Conservation (phyloP, 495 filamentous ascomycete genomes). For the Aspergillus sclerotioniger region DNA sequence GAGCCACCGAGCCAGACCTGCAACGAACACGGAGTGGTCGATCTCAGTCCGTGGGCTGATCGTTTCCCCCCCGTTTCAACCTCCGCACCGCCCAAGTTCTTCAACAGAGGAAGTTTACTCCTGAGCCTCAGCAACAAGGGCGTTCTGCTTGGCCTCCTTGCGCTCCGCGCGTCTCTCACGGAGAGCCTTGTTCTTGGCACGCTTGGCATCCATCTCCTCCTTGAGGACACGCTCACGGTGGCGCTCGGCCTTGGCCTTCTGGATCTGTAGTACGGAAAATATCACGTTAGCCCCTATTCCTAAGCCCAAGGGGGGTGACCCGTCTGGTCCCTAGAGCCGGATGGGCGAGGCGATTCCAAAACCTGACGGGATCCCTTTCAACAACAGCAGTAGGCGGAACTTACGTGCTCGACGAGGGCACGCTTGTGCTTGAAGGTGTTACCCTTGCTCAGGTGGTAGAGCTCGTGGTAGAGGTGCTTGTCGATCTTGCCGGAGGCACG, state of each 20-base stretch:
- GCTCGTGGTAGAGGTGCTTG: conserved; percentile 99
- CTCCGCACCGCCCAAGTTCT: conserved; percentile 44
- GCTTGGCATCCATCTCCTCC: conserved; percentile 99
- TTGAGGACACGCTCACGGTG: conserved; percentile 87
- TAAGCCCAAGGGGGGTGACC: background rate
- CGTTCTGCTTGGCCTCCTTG: conserved; percentile 82
- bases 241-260: conserved; percentile 99
- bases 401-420: conserved; percentile 97
- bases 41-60: conserved; percentile 23
- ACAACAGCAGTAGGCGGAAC: conserved; percentile 38
- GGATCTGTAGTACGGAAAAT: conserved; percentile 65
- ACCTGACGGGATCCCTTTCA: background rate
- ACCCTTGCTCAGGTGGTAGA: conserved; percentile 99
- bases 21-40: conserved; percentile 23
- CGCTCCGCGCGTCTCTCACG: conserved; percentile 94
- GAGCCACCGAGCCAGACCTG: conserved; percentile 21
- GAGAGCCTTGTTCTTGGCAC: conserved; percentile 98
- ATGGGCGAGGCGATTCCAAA: background rate
- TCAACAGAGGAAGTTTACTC: conserved; percentile 53
- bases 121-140: conserved; percentile 70
- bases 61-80: conserved; percentile 33
- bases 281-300: conserved; percentile 25
- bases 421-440: conserved; percentile 99
- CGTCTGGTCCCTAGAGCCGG: background rate
- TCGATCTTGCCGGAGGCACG: conserved; percentile 99